Base-by-base conservation (phyloP, 306 rosid species). In the Dryas octopetala region DNA sequence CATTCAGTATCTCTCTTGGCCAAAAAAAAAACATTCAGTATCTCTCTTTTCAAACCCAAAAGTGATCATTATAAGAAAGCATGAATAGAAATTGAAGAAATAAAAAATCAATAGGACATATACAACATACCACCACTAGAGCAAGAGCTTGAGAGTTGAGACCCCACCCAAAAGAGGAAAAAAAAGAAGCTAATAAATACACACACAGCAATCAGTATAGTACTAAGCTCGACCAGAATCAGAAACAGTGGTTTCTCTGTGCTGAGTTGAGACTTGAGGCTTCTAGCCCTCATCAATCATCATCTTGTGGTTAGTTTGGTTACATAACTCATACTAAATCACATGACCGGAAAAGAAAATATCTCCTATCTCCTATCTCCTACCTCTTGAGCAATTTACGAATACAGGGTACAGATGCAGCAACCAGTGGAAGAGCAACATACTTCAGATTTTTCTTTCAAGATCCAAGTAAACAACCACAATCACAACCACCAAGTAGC, bases 261-360 rank as follows among this genome's bases (percentile, higher is more conserved):
- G 66, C 63, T 4, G 10, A 53, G 38, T 38, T 26, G 44, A 53
- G 62, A 81, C 74, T 62, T 32, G 11, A 51, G 50, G 68, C 78
- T 76, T 53, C 71, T 55, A 70, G 65, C 55, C 70, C 75, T 61
- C 48, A 55, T 58, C 23, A 23, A 23, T 74, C 70, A 61, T 58
- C 73, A 23, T 69, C 64, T 60, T 74, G 67, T 70, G 78, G 76
- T 63, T 82, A 62, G 76, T 78, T 68, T 74, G 77, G 62, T 75
- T 68, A 81, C 86, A 75, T 45, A 57, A 17, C 75, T 55, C 58
- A 5, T 28, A 76, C 76, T 78, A 83, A 62, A 76, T 43, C 45
- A 69, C 78, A 82, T 70, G 74, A 58, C 66, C 77, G 19, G 19
- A 28, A 59, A 12, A 4, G 54, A 17, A 55, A 66, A 67, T 23